A percentile compares a stretch with the other conserved stretches of the same genome.
phyloP scores from a whole-genome alignment of 2,329 filamentous ascomycete species.

The Curvularia lunata region DNA sequence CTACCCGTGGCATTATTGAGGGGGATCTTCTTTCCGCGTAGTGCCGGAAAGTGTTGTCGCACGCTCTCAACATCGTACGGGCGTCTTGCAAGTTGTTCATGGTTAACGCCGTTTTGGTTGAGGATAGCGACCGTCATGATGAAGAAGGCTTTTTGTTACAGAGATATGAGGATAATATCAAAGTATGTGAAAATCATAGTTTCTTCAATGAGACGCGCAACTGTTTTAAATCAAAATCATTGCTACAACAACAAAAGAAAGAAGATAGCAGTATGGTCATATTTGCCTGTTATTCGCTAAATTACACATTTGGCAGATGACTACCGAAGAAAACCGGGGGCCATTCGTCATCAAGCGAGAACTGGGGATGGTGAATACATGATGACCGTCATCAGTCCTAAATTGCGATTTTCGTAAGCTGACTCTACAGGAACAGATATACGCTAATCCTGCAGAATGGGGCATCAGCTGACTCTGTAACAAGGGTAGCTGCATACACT shows the following conservation, averaged over 20 bases:
- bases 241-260: background rate
- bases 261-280: background rate
- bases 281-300: background rate
- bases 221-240: background rate
- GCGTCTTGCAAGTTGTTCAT: background rate
- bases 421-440: background rate
- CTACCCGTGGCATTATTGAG: background rate
- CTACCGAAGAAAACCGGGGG: background rate
- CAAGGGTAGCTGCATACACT: background rate
- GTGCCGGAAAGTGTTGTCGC: background rate
- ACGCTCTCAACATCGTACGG: background rate
- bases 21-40: background rate
- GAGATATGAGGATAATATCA: background rate
- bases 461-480: background rate
- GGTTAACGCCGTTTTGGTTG: background rate
- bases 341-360: background rate
- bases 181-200: background rate
- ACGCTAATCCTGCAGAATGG: background rate
- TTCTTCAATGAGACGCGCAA: background rate
- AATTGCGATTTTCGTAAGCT: background rate
- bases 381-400: background rate
- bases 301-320: background rate
- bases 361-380: background rate
- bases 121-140: background rate
- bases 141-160: background rate